These are phyloP conservation scores for Raffaelea arxii DNA, from an alignment of 2,329 filamentous ascomycete species.

Conservation along the genomic window DNA sequence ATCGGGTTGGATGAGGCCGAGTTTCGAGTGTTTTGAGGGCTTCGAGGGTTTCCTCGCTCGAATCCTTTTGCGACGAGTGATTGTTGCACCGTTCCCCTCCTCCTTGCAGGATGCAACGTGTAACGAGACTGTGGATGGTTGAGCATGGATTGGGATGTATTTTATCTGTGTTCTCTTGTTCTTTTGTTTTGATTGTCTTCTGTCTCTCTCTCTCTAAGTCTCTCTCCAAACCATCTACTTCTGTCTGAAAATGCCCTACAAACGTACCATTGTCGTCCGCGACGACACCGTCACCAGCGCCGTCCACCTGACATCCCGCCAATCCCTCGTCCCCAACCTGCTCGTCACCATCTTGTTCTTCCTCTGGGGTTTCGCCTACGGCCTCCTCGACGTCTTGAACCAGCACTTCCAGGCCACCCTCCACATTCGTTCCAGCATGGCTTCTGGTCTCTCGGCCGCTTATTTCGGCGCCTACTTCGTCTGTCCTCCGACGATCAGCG, in stretches of 20 bases:
- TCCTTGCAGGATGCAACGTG: too few relatives aligned
- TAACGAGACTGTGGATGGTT: too few relatives aligned
- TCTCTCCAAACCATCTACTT: neutral
- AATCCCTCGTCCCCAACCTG: slow-evolving; percentile 23
- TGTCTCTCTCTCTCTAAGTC: neutral
- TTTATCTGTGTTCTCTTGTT: neutral
- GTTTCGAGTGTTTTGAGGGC: too few relatives aligned
- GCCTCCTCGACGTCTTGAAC: slow-evolving; percentile 34
- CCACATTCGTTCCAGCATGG: slow-evolving; percentile 31
- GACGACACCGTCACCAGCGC: slow-evolving; percentile 24
- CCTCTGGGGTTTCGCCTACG: slow-evolving; percentile 27
- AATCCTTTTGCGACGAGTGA: too few relatives aligned
- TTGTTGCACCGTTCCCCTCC: too few relatives aligned
- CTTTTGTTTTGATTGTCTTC: neutral
- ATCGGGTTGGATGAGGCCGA: too few relatives aligned
- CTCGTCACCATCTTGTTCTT: slow-evolving; percentile 26
- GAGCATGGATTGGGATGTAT: neutral
- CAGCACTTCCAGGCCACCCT: slow-evolving; percentile 39
- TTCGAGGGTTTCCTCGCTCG: too few relatives aligned
- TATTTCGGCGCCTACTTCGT: slow-evolving; percentile 39
- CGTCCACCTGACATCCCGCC: slow-evolving; percentile 20
- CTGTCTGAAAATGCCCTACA: slow-evolving; percentile 16
- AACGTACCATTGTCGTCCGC: slow-evolving; percentile 20
- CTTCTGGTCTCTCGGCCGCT: slow-evolving; percentile 37
- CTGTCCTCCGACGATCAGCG: slow-evolving; percentile 26